Conservation (phyloP, 305 asterid species). For the Fraxinus floribunda region DNA sequence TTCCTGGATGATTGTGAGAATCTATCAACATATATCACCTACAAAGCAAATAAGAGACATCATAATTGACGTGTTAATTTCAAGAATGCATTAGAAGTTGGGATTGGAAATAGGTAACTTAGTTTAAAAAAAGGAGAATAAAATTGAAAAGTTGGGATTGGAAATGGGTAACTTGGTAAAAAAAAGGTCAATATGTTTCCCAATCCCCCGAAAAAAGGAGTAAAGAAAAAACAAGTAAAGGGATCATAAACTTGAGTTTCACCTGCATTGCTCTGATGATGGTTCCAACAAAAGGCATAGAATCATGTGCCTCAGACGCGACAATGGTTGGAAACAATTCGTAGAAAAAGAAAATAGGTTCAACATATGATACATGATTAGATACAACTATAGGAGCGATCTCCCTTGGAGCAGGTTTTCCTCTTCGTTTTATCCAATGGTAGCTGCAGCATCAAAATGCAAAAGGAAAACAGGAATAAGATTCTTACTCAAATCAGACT, state of each 20-base stretch:
- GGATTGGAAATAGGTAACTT: conserved; percentile 2
- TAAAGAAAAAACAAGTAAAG: neutral
- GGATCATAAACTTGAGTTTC: conserved; percentile 7
- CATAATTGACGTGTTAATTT: neutral
- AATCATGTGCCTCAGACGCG: conserved; percentile 91
- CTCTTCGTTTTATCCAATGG: conserved; percentile 93
- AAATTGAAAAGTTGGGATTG: neutral
- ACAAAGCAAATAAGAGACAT: conserved; percentile 15
- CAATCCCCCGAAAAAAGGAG: neutral
- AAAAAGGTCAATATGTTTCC: neutral
- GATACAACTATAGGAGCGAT: conserved; percentile 92
- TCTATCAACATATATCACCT: conserved; percentile 96
- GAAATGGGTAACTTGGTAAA: neutral
- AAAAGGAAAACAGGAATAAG: conserved; percentile 20
- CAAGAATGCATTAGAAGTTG: neutral
- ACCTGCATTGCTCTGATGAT: conserved; percentile 99
- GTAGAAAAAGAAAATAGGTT: conserved; percentile 93
- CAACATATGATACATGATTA: conserved; percentile 89
- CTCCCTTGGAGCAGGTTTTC: conserved; percentile 91
- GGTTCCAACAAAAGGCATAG: conserved; percentile 98
- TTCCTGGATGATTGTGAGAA: conserved; percentile 85
- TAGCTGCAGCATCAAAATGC: conserved; percentile 51
- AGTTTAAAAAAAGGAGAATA: neutral
- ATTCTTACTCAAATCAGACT: conserved; percentile 19
- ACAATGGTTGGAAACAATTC: conserved; percentile 96